These are phyloP conservation scores for Arthrobotrys sphaeroides DNA, from an alignment of 2,329 filamentous ascomycete genomes.

Conservation along the genomic window DNA sequence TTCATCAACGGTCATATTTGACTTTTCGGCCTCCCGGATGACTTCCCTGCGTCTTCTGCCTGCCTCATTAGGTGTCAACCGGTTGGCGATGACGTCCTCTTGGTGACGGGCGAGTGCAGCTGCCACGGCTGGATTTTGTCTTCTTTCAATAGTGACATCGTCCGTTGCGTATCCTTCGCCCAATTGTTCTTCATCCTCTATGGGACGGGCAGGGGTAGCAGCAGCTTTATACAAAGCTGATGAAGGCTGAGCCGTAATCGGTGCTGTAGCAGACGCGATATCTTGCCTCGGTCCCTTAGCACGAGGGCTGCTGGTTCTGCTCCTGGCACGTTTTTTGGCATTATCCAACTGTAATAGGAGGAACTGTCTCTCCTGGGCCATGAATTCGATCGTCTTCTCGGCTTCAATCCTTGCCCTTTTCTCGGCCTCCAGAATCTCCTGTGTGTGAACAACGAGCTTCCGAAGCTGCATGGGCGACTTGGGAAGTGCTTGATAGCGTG, in stretches of 20 bases:
- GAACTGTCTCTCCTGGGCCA: conserved; percentile 10
- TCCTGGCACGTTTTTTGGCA: conserved; percentile 4
- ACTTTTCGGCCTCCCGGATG: background rate
- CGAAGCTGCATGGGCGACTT: conserved; percentile 22
- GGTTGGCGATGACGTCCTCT: conserved; percentile 6
- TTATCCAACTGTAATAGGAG: conserved; percentile 2
- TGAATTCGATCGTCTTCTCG: background rate
- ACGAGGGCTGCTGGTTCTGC: conserved; percentile 2
- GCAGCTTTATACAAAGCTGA: background rate
- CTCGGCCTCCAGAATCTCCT: conserved; percentile 20
- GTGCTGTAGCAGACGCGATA: background rate
- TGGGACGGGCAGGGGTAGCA: background rate
- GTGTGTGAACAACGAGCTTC: conserved; percentile 10
- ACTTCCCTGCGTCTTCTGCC: background rate
- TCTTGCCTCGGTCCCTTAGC: background rate
- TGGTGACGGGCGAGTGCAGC: conserved; percentile 2
- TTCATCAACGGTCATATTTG: background rate
- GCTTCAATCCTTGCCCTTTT: background rate
- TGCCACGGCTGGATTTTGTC: conserved; percentile 1
- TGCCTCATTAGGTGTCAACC: background rate
- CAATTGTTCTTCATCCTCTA: background rate
- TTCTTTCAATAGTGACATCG: background rate
- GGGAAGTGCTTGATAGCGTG: conserved; percentile 13
- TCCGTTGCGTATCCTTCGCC: background rate
- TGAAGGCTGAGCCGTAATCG: background rate